Percentiles rank a stretch among this genome's conserved stretches.
Conservation (phyloP, 306 rosid species). For the Astragalus membranaceus region DNA sequence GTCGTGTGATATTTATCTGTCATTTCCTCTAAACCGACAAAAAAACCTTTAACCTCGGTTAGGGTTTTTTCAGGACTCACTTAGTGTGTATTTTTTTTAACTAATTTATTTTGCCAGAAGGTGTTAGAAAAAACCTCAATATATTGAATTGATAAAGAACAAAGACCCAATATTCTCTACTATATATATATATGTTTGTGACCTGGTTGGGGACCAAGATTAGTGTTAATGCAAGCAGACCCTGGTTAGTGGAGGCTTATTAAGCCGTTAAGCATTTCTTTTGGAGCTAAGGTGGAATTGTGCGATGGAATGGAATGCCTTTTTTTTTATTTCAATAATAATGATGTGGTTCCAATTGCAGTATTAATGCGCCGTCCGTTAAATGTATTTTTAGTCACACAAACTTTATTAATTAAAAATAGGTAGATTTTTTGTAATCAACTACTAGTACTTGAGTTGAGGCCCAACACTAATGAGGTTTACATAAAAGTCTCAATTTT, state of each 20-base stretch:
- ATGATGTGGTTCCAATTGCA: conserved; percentile 26
- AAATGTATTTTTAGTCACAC: conserved; percentile 20
- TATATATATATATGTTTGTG: background rate
- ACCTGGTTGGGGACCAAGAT: background rate
- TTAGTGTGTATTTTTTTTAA: too few species aligned
- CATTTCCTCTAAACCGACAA: too few species aligned
- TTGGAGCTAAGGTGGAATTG: conserved; percentile 3
- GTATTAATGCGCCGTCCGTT: conserved; percentile 51
- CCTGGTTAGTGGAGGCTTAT: conserved; percentile 34
- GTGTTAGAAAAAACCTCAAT: too few species aligned
- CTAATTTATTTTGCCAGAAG: too few species aligned
- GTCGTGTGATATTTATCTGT: too few species aligned
- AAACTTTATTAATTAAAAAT: background rate
- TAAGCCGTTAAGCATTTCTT: conserved; percentile 22
- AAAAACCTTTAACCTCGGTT: too few species aligned
- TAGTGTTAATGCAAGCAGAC: conserved; percentile 1
- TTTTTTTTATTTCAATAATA: background rate
- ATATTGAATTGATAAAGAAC: too few species aligned
- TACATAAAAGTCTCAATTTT: background rate
- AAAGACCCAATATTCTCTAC: background rate
- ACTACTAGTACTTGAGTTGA: background rate
- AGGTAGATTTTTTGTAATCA: background rate
- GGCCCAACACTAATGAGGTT: conserved; percentile 31
- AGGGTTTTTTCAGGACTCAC: too few species aligned
- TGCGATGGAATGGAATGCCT: background rate